Base-by-base conservation (phyloP, 2,329 filamentous ascomycete species). In the Diaporthe longicolla region DNA sequence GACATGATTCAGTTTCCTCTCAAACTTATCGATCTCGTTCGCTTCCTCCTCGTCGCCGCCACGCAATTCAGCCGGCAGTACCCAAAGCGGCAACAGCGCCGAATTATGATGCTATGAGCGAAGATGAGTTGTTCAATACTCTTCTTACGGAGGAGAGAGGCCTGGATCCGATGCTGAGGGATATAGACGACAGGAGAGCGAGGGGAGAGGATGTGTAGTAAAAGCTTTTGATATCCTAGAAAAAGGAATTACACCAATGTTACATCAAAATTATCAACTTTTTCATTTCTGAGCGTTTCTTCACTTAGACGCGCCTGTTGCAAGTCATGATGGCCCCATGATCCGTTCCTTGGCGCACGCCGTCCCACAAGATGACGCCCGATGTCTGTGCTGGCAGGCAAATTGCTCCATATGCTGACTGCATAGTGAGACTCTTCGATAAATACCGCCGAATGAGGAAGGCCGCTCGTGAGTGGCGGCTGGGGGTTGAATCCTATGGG, bases 91-190 rank as follows among this genome's bases (percentile, higher is more conserved):
- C 29, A 52, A 24, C 4, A 13, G 7, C 45, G n/a, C 55, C 29
- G 3, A 61, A 71, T 17, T 61, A 61, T 35, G 69, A 52, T 35
- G 17, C 4, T 1, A 52, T 71, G 55, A 17, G 7, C 21, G 55
- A 61, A 2, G 29, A 52, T 29, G 69, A 71, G 11, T 17, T 71
- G 17, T 71, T 71, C 10, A 10, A 24, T 4, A 13, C 45, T 19
- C 17, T 71, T 0, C 69, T 71, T 4, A 29, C 69, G 4, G 69
- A 61, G 29, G 69, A 71, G n/a, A 57, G 55, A 19, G 69, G 45
- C 7, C 17, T 61, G 55, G 69, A 71, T n/a, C 69, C 69, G 2
- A 61, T 71, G 32, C 55, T 71, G 10, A 52, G 43, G 19, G 69
- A 61, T 4, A 10, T 40, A 32, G 69, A 71, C 7, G 69, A 24